These are phyloP conservation scores for Nemania sp. DNA, from an alignment of 2,329 filamentous ascomycete genomes.

Conservation along the genomic window DNA sequence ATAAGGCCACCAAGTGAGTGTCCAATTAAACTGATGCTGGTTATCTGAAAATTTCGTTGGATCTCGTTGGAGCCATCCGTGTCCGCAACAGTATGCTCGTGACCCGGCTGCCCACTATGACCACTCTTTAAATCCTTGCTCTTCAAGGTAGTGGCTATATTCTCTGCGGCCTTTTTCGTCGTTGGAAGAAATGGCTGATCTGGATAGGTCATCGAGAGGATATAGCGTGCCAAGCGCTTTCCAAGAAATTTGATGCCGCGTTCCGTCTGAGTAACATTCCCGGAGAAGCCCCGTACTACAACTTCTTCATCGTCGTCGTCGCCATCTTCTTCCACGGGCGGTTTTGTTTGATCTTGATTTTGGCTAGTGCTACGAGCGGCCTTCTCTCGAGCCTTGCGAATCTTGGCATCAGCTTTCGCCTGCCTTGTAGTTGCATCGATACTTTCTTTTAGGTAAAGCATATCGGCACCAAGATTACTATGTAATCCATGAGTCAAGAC, in stretches of 20 bases:
- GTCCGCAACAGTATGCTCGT: slow-evolving; percentile 73
- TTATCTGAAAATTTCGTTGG: slow-evolving; percentile 80
- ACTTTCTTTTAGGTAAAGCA: slow-evolving; percentile 97
- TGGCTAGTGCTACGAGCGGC: slow-evolving; percentile 49
- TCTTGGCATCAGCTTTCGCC: slow-evolving; percentile 76
- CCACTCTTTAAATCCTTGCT: slow-evolving; percentile 56
- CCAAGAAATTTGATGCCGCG: slow-evolving; percentile 96
- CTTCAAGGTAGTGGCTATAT: slow-evolving; percentile 56
- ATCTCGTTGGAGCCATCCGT: slow-evolving; percentile 50
- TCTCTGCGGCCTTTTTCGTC: slow-evolving; percentile 62
- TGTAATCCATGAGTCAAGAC: slow-evolving; percentile 94
- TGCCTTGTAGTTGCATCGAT: slow-evolving; percentile 87
- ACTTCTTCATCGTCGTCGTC: slow-evolving; percentile 76
- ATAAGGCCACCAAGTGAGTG: slow-evolving; percentile 92
- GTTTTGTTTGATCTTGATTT: slow-evolving; percentile 21
- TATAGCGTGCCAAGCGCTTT: slow-evolving; percentile 91
- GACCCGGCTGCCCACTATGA: slow-evolving; percentile 61
- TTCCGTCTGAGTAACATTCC: slow-evolving; percentile 92
- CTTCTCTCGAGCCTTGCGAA: slow-evolving; percentile 66
- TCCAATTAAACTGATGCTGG: slow-evolving; percentile 93
- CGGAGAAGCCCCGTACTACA: slow-evolving; percentile 88
- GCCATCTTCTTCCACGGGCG: slow-evolving; percentile 32
- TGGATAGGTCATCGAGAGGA: slow-evolving; percentile 90
- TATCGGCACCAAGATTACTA: slow-evolving; percentile 94
- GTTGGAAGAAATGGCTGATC: slow-evolving; percentile 88